A percentile compares a stretch with the other conserved stretches of the same genome.
Conservation (phyloP, 352 stramenopile genomes). For the Aphanomyces stellatus region DNA sequence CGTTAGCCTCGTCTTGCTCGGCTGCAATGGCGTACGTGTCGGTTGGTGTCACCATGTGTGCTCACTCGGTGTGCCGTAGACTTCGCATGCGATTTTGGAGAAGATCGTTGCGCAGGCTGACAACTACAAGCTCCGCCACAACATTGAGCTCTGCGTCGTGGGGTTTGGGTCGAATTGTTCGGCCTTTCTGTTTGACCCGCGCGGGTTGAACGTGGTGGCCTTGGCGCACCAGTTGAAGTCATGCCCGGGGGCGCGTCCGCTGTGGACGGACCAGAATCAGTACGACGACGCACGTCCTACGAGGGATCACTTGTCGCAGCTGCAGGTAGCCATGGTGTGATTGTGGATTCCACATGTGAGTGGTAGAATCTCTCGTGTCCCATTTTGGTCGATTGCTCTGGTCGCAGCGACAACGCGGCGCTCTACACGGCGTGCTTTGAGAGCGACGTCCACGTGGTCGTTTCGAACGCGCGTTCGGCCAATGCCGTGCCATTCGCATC, state of each 20-base stretch:
- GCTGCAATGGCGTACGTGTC: conserved; percentile 48
- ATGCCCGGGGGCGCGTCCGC: conserved; percentile 19
- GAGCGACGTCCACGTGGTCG: conserved; percentile 59
- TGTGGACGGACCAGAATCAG: neutral
- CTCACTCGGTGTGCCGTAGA: conserved; percentile 23
- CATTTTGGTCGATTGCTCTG: conserved; percentile 66
- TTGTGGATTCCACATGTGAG: neutral
- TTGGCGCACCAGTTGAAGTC: conserved; percentile 31
- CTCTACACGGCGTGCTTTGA: conserved; percentile 56
- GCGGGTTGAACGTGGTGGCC: conserved; percentile 44
- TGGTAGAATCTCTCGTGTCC: conserved; percentile 57
- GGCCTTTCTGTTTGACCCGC: conserved; percentile 44
- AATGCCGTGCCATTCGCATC: conserved; percentile 39
- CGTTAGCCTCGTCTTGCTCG: conserved; percentile 60
- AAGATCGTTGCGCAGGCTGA: conserved; percentile 55
- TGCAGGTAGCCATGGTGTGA: neutral
- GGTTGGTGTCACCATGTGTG: neutral
- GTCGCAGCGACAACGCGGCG: conserved; percentile 36
- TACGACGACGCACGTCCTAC: conserved; percentile 36
- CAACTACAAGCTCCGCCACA: conserved; percentile 58
- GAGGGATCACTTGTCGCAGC: neutral
- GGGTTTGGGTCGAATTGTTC: conserved; percentile 59
- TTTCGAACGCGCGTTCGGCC: conserved; percentile 57
- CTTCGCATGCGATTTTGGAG: conserved; percentile 46
- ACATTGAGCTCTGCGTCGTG: conserved; percentile 52